Base-by-base conservation (phyloP, 257 asterid genomes). In the Petrea volubilis region DNA sequence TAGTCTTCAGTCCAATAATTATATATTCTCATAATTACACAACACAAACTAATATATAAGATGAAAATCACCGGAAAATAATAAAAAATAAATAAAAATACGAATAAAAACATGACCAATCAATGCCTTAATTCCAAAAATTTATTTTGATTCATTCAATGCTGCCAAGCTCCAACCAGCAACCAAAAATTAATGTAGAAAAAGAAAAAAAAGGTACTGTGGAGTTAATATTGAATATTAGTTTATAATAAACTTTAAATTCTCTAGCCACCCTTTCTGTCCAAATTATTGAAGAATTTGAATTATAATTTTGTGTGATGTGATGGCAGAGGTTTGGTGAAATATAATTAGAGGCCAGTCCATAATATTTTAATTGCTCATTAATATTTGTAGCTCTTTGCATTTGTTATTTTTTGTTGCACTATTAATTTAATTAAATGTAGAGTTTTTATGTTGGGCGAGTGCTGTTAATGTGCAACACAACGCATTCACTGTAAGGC, bases 271-370 rank as follows among this genome's bases (percentile, higher is more conserved):
- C 74, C 72, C 33, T 15, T 27, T 55, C 38, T 44, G 50, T 62
- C 31, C 61, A 64, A 53, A 33, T 49, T 68, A 31, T 6, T 25
- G 61, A 67, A 60, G 44, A 55, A 60, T 67, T 67, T 72, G 77
- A 63, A 71, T 71, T 46, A 67, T 72, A 56, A 68, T 10, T n/a
- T 60, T 72, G 66, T 65, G 63, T 40, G 64, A 58, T 40, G n/a
- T n/a, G 72, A 27, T 70, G 71, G 46, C 77, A 82, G 80, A 51
- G 50, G 76, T 74, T 70, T 74, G 80, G 64, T 82, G 79, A 65
- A 67, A 70, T 57, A 52, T 50, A 76, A 79, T 51, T 73, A 11
- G 62, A 33, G 72, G 72, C 52, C 38, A 53, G 68, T 41, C 47
- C 80, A 24, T 21, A 68, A 38, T 41, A 64, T 15, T 73, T 31